Evolutionary conservation across 148 eudicot species (phyloP), one percentile per base, ranked within the genome.

Genomic region (Polygonum maritimum): DNA sequence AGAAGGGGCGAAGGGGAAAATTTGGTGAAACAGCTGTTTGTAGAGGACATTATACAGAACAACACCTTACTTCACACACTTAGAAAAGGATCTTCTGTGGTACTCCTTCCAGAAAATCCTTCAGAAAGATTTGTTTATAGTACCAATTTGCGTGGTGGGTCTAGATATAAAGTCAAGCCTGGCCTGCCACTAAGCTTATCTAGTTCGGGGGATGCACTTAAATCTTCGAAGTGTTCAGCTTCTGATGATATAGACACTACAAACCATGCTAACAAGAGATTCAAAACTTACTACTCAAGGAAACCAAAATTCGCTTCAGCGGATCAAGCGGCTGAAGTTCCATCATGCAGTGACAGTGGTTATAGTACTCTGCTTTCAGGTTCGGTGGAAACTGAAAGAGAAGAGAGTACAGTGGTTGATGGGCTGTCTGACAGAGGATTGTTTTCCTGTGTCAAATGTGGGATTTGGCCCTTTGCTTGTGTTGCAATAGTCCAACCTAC

Each of bases 371-470:
- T 49, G 39, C 67, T 78, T 35, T 76, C 72, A 48, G 55, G 63
- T 44, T 69, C 87, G 15, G 47, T 77, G 54, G 85, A 82, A 35
- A 69, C 79, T 54, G 86, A 48, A 77, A 78, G 62, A 41, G 85
- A 77, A 71, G 83, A 78, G 80, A 80, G 71, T 74, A 78, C 86
- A 79, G 79, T 76, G 78, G 74, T 83, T 77, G 91, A 87, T 75
- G 88, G 80, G 58, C 54, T 83, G 39, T 77, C 90, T 1, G 88
- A 86, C 33, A 88, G 89, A 71, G 94, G 96, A 74, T 80, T 95
- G 73, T 95, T 95, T 85, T 92, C 99, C 35, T 95, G 99, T 72
- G 96, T 91, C 78, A 90, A 93, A 81, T 95, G 99, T 86, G 99
- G 99, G 75, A 90, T 95, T 79, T 85, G 95, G 87, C 91, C 89